Percentiles rank a stretch among this genome's conserved stretches.
phyloP scores from a whole-genome alignment of 1,284 basidiomycete species.

The Hypsizygus ulmarius region DNA sequence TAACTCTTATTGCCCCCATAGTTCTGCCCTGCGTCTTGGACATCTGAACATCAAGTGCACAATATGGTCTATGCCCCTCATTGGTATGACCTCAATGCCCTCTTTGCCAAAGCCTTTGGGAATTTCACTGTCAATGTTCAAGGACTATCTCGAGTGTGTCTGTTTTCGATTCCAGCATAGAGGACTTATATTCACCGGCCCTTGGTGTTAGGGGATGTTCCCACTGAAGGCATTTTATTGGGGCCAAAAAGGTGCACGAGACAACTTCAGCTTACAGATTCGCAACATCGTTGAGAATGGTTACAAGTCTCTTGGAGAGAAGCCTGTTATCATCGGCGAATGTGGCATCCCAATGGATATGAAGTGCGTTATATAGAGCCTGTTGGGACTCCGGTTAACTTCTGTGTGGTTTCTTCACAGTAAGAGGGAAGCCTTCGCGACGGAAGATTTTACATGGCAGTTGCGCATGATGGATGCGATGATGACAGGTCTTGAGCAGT shows the following conservation, averaged over 20 bases:
- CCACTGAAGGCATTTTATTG: conserved; percentile 78
- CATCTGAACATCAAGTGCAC: conserved; percentile 52
- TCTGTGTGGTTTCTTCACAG: conserved; percentile 37
- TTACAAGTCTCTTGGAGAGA: conserved; percentile 69
- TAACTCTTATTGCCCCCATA: conserved; percentile 25
- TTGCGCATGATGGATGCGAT: conserved; percentile 87
- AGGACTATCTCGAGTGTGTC: conserved; percentile 73
- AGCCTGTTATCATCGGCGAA: conserved; percentile 84
- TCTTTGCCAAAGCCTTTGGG: conserved; percentile 81
- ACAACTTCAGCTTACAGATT: conserved; percentile 83
- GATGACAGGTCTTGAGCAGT: conserved; percentile 73
- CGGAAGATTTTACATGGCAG: conserved; percentile 81
- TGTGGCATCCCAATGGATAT: conserved; percentile 93
- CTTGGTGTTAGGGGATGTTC: conserved; percentile 77
- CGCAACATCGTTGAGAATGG: conserved; percentile 72
- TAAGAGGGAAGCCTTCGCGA: conserved; percentile 64
- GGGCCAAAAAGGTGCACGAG: conserved; percentile 75
- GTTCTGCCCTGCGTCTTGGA: conserved; percentile 82
- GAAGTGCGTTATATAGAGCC: conserved; percentile 57
- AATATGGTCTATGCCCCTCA: conserved; percentile 91
- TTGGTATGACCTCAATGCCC: conserved; percentile 89
- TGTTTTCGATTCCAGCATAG: background rate
- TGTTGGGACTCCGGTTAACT: background rate
- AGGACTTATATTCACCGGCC: background rate
- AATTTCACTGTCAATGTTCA: conserved; percentile 89